Evolutionary conservation across 2,329 filamentous ascomycete species (phyloP), one percentile per base, ranked within the genome.

Genomic region (Cadophora sp.): DNA sequence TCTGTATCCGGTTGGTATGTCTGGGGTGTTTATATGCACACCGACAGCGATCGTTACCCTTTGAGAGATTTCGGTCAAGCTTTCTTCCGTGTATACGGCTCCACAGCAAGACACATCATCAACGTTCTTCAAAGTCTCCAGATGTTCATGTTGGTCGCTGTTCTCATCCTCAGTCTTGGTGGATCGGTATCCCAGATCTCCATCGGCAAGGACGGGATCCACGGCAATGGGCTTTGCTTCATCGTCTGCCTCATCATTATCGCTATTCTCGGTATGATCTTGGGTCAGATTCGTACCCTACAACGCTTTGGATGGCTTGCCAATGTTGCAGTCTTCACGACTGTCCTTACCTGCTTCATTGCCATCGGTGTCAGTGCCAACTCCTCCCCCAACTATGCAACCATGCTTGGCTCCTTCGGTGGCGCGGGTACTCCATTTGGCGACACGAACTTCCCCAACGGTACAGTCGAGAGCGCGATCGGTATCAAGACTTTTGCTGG

Each of bases 271-370:
- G 85, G 86, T 14, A 84, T 86, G 68, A 30, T 85, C 7, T 70
- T 87, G 5, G 84, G 84, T 3, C 85, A 87, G 70, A 83, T 89
- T 56, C 81, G 86, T 2, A 87, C 84, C 0, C 78, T 88, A 47
- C 81, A 85, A 71, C 78, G 79, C 11, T 84, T 85, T 62, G 83
- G 83, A 5, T 87, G 83, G 82, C 75, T 88, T 1, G 84, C 85
- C 20, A 87, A 86, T 68, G 69, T 82, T 14, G 81, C 84, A 2
- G 82, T 88, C 22, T 88, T 83, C 82, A 72, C 87, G 56, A 87
- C 86, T 68, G 71, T 88, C 36, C 6, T 67, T 20, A 33, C 30
- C 55, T 55, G 63, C 8, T 73, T 84, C 51, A 79, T 84, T 67
- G 83, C 87, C 64, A 80, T 87, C 18, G 84, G 81, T 36, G 82